Conservation (phyloP, 1,284 basidiomycete species). For the Cryptococcus wingfieldii region DNA sequence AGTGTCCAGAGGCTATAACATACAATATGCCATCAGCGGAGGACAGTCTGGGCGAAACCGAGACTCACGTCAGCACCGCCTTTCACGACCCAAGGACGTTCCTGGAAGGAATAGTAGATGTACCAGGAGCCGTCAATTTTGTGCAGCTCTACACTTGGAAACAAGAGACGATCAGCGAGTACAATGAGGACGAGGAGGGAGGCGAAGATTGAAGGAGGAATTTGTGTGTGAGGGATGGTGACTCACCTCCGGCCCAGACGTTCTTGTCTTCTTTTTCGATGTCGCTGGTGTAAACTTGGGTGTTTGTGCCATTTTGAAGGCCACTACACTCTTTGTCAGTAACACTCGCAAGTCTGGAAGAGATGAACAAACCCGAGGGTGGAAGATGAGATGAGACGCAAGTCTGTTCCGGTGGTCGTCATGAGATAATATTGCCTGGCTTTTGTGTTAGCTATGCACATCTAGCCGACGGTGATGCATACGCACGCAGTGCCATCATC, state of each 20-base stretch:
- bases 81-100: constrained; percentile 8
- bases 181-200: too few relatives aligned
- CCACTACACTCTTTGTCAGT: constrained; percentile 1
- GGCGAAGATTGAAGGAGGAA: too few relatives aligned
- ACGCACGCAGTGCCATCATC: constrained; percentile 12
- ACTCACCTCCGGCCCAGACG: constrained; percentile 20
- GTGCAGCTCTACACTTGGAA: constrained; percentile 13
- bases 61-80: constrained; percentile 5
- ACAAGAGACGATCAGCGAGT: too few relatives aligned
- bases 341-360: background rate
- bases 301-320: constrained; percentile 4
- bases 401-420: constrained; percentile 8
- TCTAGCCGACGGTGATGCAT: background rate
- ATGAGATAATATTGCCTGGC: constrained; percentile 9
- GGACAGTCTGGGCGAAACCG: too few relatives aligned
- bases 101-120: constrained; percentile 15
- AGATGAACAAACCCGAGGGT: constrained; percentile 12
- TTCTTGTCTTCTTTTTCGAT: background rate
- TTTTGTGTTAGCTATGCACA: background rate
- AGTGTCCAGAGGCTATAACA: background rate
- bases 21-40: too few relatives aligned
- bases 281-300: constrained; percentile 5
- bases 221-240: background rate
- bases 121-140: constrained; percentile 21
- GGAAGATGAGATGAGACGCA: constrained; percentile 11